Percentiles rank a stretch among this genome's conserved stretches.
Conservation (phyloP, 2,329 filamentous ascomycete genomes). For the Neocucurbitaria cava region DNA sequence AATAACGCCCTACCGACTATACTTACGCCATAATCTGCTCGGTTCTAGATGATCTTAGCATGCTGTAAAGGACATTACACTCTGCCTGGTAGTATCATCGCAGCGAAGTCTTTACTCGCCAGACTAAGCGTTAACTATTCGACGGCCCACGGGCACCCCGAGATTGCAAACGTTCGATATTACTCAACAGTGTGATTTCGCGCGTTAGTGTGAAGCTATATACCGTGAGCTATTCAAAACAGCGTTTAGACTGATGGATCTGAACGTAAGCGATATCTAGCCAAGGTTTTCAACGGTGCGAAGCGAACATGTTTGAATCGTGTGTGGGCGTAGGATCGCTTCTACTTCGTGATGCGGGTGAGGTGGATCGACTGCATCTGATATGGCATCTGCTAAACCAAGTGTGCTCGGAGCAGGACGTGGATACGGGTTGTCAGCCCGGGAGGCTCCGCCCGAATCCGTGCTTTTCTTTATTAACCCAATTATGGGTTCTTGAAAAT, state of each 20-base stretch:
- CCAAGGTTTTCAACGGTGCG: background rate
- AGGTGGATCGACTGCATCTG: conserved; percentile 15
- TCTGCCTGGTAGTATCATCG: conserved; percentile 3
- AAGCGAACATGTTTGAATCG: conserved; percentile 4
- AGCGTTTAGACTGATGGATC: background rate
- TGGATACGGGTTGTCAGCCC: conserved; percentile 19
- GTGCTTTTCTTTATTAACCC: conserved; percentile 17
- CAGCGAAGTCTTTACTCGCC: conserved; percentile 1
- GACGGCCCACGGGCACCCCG: background rate
- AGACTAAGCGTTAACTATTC: background rate
- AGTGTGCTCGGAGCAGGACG: conserved; percentile 11
- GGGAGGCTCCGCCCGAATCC: conserved; percentile 12
- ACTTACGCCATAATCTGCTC: conserved; percentile 7
- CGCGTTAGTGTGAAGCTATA: background rate
- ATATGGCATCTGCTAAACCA: conserved; percentile 5
- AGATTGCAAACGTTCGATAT: background rate
- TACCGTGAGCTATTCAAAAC: background rate
- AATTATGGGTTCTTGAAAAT: conserved; percentile 9
- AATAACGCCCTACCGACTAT: conserved; percentile 22
- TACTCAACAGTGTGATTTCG: background rate
- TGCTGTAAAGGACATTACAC: background rate
- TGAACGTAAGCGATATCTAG: background rate
- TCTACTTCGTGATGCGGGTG: conserved; percentile 1
- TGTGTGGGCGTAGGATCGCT: conserved; percentile 7
- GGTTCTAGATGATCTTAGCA: conserved; percentile 1